phyloP scores from a whole-genome alignment of 208 protist species.

The Trichomonas tenax region DNA sequence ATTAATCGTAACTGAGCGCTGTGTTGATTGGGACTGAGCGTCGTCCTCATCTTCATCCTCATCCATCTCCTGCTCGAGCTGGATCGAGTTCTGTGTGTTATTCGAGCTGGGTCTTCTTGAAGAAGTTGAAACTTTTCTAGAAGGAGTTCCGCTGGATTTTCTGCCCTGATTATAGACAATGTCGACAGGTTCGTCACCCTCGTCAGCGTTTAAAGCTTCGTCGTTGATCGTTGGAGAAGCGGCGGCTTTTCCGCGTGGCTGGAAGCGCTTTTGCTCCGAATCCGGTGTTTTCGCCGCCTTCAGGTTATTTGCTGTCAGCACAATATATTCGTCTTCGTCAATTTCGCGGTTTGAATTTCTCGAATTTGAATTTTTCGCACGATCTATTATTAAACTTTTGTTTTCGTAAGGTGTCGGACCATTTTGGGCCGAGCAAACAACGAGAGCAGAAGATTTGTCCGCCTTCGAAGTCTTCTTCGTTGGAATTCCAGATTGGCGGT shows the following conservation, averaged over 20 bases:
- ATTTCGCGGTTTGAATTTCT: neutral
- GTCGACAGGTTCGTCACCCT: neutral
- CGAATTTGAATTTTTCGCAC: neutral
- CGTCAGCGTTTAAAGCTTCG: neutral
- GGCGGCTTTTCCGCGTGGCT: neutral
- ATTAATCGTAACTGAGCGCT: neutral
- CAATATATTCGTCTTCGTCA: neutral
- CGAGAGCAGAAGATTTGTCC: neutral
- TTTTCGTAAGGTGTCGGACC: neutral
- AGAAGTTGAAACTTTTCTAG: neutral
- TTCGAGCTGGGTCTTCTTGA: neutral
- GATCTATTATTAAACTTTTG: neutral
- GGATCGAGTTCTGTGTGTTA: neutral
- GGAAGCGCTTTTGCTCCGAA: neutral
- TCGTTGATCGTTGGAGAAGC: neutral
- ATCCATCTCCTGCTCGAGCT: neutral
- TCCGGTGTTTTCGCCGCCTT: neutral
- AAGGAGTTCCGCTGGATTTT: neutral
- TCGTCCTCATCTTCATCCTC: neutral
- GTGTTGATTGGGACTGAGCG: neutral
- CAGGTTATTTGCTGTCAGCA: neutral
- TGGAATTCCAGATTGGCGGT: neutral
- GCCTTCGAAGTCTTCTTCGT: neutral
- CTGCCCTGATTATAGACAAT: neutral
- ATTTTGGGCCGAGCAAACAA: neutral